phyloP scores from a whole-genome alignment of 164 flowering plant species.

The Vitis labrusca region DNA sequence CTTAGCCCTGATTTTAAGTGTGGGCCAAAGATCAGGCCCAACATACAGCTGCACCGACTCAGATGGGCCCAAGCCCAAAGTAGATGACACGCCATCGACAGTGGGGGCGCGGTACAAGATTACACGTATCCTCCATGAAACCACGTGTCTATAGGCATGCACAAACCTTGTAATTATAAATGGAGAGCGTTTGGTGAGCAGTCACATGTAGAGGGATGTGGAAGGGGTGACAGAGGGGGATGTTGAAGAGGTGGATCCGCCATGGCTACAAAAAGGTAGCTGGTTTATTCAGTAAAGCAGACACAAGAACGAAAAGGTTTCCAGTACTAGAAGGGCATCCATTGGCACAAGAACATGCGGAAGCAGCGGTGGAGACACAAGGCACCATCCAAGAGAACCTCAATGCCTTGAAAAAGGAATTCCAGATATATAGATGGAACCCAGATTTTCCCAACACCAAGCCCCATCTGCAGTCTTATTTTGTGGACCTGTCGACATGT shows the following conservation, averaged over 20 bases:
- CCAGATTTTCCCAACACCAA: slow-evolving; percentile 50
- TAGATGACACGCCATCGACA: too few relatives aligned
- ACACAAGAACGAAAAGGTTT: slow-evolving; percentile 25
- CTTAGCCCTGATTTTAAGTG: too few relatives aligned
- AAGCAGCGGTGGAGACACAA: slow-evolving; percentile 34
- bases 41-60: too few relatives aligned
- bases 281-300: slow-evolving; percentile 4
- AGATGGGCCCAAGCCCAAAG: too few relatives aligned
- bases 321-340: slow-evolving; percentile 56
- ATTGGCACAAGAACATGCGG: slow-evolving; percentile 43
- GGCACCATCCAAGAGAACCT: slow-evolving; percentile 1
- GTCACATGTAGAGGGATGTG: background rate
- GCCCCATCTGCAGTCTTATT: slow-evolving; percentile 68
- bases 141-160: background rate
- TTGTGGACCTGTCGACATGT: slow-evolving; percentile 56
- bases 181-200: background rate
- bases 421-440: slow-evolving; percentile 69
- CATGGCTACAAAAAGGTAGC: slow-evolving; percentile 18
- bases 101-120: too few relatives aligned
- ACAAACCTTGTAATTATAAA: background rate
- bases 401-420: slow-evolving; percentile 44
- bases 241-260: slow-evolving; percentile 21
- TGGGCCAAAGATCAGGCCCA: too few relatives aligned
- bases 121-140: slow-evolving; percentile 6
- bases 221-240: slow-evolving; percentile 1